Evolutionary conservation across 1,284 basidiomycete genomes (phyloP), one percentile per base, ranked within the genome.

Genomic region (Ustilago shanxiensis): DNA sequence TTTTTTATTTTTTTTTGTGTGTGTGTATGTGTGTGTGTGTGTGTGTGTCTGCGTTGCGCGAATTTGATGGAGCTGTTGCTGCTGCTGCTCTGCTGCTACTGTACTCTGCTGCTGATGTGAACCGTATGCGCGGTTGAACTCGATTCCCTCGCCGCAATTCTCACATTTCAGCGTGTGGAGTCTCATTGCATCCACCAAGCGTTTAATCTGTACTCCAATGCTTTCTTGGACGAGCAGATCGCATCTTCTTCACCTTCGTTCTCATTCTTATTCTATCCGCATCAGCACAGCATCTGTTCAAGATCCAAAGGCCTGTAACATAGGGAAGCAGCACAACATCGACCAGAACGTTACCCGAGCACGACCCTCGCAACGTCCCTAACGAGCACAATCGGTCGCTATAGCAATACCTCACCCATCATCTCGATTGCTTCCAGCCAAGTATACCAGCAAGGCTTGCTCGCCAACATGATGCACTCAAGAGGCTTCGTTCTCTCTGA

Each of bases 401-500:
- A n/a, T n/a, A n/a, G n/a, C n/a, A n/a, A n/a, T n/a, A n/a, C n/a
- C n/a, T n/a, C n/a, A n/a, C n/a, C n/a, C n/a, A n/a, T n/a, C n/a
- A n/a, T n/a, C n/a, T n/a, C n/a, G n/a, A n/a, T n/a, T n/a, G n/a
- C n/a, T n/a, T n/a, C n/a, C n/a, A n/a, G n/a, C n/a, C n/a, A n/a
- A n/a, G n/a, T n/a, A 16, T 14, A 37, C 35, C 2, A 11, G 20
- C 41, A 44, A 16, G 18, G 20, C 41, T 11, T 44, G 41, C 41
- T 44, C 26, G 28, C 29, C 54, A 60, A 29, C 39, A 78, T 78
- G 76, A 63, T 78, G 56, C 76, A 74, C 33, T 71, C 71, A 31
- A 59, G 76, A 33, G 76, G 72, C 18, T 78, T 78, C 50, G 72
- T 70, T 28, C 63, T 70, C 13, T 67, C 68, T 1, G 76, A 78